phyloP scores from a whole-genome alignment of 2,329 filamentous ascomycete genomes.

The Neopestalotiopsis rosae region DNA sequence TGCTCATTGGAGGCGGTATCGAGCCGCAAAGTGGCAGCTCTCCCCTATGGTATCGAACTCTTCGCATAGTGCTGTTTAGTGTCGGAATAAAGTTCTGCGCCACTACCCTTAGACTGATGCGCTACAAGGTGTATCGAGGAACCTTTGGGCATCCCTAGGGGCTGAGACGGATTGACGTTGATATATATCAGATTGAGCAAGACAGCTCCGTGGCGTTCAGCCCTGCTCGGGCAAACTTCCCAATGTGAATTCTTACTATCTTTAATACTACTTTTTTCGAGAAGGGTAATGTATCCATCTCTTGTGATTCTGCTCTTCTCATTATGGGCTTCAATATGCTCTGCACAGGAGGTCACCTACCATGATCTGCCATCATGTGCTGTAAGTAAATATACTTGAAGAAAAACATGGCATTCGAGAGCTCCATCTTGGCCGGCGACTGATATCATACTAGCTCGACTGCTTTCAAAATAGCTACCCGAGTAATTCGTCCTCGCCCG shows the following conservation, averaged over 20 bases:
- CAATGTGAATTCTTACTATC: neutral
- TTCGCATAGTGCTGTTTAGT: neutral
- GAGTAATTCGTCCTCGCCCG: neutral
- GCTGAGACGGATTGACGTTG: neutral
- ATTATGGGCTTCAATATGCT: neutral
- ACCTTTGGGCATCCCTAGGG: neutral
- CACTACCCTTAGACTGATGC: neutral
- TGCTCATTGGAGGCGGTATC: neutral
- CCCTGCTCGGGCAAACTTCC: neutral
- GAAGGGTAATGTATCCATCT: neutral
- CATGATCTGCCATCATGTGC: conserved; percentile 14
- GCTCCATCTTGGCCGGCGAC: neutral
- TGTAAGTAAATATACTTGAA: neutral
- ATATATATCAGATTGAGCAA: neutral
- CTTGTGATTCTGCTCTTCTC: neutral
- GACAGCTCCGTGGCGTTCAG: neutral
- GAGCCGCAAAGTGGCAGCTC: neutral
- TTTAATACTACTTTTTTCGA: neutral
- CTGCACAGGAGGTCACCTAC: conserved; percentile 6
- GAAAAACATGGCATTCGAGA: neutral
- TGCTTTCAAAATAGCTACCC: neutral
- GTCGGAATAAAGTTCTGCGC: neutral
- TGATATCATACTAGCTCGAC: neutral
- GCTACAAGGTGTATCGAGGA: neutral
- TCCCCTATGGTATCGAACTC: neutral